phyloP scores from a whole-genome alignment of 108 stramenopile species.

The Parmales sp. region DNA sequence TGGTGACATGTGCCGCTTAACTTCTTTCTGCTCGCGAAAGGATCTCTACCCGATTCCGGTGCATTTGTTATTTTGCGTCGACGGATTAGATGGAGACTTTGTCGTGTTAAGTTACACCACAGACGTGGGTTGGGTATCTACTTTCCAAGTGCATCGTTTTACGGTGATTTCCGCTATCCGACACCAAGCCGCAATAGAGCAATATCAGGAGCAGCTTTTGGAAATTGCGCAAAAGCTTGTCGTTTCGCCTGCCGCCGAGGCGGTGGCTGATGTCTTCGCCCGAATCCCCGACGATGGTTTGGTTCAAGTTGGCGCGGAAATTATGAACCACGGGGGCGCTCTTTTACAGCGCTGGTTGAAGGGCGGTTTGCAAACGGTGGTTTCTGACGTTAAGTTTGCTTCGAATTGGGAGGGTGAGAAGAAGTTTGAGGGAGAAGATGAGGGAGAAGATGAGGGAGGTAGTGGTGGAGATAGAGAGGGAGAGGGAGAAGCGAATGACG shows the following conservation, averaged over 20 bases:
- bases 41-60: constrained; percentile 56
- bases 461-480: background rate
- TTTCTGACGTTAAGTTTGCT: constrained; percentile 52
- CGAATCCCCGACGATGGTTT: constrained; percentile 58
- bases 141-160: constrained; percentile 53
- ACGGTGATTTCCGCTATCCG: constrained; percentile 55
- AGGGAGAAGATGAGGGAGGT: background rate
- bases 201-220: constrained; percentile 43
- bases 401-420: constrained; percentile 69
- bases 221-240: constrained; percentile 49
- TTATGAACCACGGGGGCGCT: constrained; percentile 29
- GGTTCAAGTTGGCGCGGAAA: constrained; percentile 40
- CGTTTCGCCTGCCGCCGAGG: constrained; percentile 50
- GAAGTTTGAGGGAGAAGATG: constrained; percentile 22
- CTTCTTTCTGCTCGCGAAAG: constrained; percentile 40
- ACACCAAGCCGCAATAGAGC: constrained; percentile 44
- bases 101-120: constrained; percentile 49
- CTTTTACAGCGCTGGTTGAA: constrained; percentile 59
- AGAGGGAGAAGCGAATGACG: constrained; percentile 12
- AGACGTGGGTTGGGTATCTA: constrained; percentile 54
- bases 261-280: constrained; percentile 40
- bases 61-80: constrained; percentile 18
- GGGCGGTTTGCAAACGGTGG: constrained; percentile 43
- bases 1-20: constrained; percentile 62
- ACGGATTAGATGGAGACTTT: constrained; percentile 45